phyloP scores from a whole-genome alignment of 148 eudicot species.

The Arctostaphylos glauca region DNA sequence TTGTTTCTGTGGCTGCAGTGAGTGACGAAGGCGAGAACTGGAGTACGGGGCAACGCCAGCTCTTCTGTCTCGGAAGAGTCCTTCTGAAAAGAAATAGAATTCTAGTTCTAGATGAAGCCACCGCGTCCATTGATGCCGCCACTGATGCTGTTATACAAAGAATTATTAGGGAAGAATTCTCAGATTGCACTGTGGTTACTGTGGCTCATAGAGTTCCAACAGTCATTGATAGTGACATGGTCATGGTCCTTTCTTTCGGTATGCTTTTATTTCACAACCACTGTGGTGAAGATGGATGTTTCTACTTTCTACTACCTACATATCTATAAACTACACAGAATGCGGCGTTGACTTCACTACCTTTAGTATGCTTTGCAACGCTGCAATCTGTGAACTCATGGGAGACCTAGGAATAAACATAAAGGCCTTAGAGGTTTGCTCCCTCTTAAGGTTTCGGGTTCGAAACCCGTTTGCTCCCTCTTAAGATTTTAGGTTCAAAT shows the following conservation, averaged over 20 bases:
- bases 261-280: neutral
- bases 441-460: too few relatives aligned
- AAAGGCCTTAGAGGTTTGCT: too few relatives aligned
- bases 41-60: conserved; percentile 64
- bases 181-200: conserved; percentile 55
- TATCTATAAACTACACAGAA: neutral
- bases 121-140: conserved; percentile 61
- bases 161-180: conserved; percentile 55
- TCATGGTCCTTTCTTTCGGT: conserved; percentile 73
- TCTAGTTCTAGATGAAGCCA: conserved; percentile 68
- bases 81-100: conserved; percentile 59
- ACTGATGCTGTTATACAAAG: conserved; percentile 57
- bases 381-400: too few relatives aligned
- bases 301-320: neutral
- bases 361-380: too few relatives aligned
- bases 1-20: conserved; percentile 27
- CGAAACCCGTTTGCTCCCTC: too few relatives aligned
- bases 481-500: too few relatives aligned
- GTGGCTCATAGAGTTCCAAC: conserved; percentile 75
- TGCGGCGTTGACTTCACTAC: neutral
- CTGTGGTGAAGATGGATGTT: too few relatives aligned
- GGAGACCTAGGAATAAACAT: too few relatives aligned
- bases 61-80: conserved; percentile 66
- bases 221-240: conserved; percentile 63
- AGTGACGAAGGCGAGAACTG: conserved; percentile 70